phyloP scores from a whole-genome alignment of 192 early-diverging fungal species.

The Rhizophagus clarus region DNA sequence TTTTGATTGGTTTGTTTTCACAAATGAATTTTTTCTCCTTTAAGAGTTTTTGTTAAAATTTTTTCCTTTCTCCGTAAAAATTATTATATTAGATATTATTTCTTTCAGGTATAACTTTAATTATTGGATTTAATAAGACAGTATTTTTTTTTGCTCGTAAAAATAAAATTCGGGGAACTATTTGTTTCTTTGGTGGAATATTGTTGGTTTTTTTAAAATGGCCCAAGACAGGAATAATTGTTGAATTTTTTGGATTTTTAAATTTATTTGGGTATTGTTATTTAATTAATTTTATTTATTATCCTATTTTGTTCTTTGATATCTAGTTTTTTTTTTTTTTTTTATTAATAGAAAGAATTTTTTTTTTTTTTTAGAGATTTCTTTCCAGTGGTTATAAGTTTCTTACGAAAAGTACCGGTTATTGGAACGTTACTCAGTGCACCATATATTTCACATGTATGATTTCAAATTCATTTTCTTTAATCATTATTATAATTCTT shows the following conservation, averaged over 20 bases:
- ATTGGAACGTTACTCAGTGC: slow-evolving; percentile 87
- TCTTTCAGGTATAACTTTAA: slow-evolving; percentile 81
- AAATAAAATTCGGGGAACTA: slow-evolving; percentile 87
- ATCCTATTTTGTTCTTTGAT: neutral
- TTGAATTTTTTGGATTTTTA: slow-evolving; percentile 94
- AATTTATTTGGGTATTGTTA: slow-evolving; percentile 89
- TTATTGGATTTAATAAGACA: slow-evolving; percentile 92
- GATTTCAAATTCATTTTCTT: slow-evolving; percentile 7
- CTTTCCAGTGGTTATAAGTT: slow-evolving; percentile 89
- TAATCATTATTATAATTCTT: neutral
- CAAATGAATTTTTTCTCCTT: neutral
- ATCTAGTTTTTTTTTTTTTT: slow-evolving; percentile 8
- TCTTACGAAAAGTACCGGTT: slow-evolving; percentile 84
- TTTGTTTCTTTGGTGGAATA: slow-evolving; percentile 90
- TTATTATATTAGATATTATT: slow-evolving; percentile 73
- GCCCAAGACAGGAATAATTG: slow-evolving; percentile 84
- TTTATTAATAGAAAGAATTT: neutral
- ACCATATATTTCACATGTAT: slow-evolving; percentile 79
- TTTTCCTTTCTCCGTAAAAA: neutral
- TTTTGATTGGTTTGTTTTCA: neutral
- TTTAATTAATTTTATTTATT: neutral
- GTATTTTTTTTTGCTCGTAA: slow-evolving; percentile 80
- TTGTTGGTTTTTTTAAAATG: slow-evolving; percentile 86
- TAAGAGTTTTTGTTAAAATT: neutral
- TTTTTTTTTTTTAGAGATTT: slow-evolving; percentile 79